Percentiles rank a stretch among this genome's conserved stretches.
phyloP scores from a whole-genome alignment of 75 land plant species.

The Picea glauca region DNA sequence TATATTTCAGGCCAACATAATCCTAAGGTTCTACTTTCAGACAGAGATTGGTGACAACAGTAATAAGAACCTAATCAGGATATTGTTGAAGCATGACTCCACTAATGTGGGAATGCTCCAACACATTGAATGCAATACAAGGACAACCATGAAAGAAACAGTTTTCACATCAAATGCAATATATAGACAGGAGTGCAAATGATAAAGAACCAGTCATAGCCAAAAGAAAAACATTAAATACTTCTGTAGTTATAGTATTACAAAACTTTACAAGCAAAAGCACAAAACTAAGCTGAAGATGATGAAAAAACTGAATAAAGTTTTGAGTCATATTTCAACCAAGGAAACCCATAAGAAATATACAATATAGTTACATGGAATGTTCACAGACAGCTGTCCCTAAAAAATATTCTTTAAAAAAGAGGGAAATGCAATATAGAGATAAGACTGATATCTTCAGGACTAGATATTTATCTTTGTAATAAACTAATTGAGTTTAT shows the following conservation, averaged over 20 bases:
- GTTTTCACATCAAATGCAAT: neutral
- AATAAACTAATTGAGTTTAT: no score
- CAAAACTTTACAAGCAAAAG: neutral
- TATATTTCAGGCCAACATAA: neutral
- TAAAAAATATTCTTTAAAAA: neutral
- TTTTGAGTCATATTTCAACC: neutral
- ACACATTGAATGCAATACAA: neutral
- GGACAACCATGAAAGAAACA: neutral
- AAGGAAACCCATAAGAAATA: neutral
- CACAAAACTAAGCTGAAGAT: neutral
- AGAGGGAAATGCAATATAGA: neutral
- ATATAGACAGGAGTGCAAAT: neutral
- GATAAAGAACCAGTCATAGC: neutral
- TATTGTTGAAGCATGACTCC: neutral
- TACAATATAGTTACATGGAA: neutral
- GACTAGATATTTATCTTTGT: neutral
- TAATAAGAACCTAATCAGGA: neutral
- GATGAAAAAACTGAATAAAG: neutral
- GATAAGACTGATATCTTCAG: neutral
- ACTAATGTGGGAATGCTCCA: neutral
- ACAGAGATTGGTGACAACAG: neutral
- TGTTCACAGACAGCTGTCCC: neutral
- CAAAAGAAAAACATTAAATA: neutral
- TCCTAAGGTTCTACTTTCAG: neutral
- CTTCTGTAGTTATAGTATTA: neutral